Evolutionary conservation across 495 filamentous ascomycete genomes (phyloP), one percentile per base, ranked within the genome.

Genomic region (Xylaria curta): DNA sequence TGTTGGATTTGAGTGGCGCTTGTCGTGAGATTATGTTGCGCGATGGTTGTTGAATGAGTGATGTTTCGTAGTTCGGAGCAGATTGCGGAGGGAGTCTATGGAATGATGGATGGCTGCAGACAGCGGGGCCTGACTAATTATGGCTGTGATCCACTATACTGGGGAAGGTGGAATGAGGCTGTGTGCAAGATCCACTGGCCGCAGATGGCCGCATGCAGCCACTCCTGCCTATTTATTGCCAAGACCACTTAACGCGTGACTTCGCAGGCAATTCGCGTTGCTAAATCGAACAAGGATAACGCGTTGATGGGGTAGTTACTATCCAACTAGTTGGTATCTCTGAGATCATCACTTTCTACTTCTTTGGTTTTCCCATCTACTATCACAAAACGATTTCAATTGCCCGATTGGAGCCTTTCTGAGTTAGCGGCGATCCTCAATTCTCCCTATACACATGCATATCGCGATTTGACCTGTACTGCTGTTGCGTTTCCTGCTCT

Each of bases 231-330:
- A 21, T n/a, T 65, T n/a, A n/a, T n/a, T 31, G 21, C 54, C 73
- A 65, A 66, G 31, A 72, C 40, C 59, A 74, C 64, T 79, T 78
- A 76, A 78, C 77, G 77, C 78, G 78, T 80, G 78, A 80, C 73
- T 73, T 42, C 78, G 78, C 71, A 73, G 59, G 70, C 47, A 60
- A 42, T 73, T 80, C 78, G 78, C 78, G 78, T 79, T 71, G 69
- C 64, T 63, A 47, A 58, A 36, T 65, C 47, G 53, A 72, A 44
- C 70, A 64, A 69, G 73, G 61, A 26, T 72, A 51, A 76, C 78
- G 77, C 77, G 76, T 68, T 73, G 71, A 7, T 40, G 28, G 58
- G 9, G 28, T 36, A 31, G 49, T 38, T 38, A 38, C 36, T n/a
- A 36, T 36, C 33, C 10, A 40, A 40, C 38, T 42, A 42, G 38